Percentiles rank a stretch among this genome's conserved stretches.
phyloP scores from a whole-genome alignment of 768 basidiomycete genomes.

The Serendipita vermifera region DNA sequence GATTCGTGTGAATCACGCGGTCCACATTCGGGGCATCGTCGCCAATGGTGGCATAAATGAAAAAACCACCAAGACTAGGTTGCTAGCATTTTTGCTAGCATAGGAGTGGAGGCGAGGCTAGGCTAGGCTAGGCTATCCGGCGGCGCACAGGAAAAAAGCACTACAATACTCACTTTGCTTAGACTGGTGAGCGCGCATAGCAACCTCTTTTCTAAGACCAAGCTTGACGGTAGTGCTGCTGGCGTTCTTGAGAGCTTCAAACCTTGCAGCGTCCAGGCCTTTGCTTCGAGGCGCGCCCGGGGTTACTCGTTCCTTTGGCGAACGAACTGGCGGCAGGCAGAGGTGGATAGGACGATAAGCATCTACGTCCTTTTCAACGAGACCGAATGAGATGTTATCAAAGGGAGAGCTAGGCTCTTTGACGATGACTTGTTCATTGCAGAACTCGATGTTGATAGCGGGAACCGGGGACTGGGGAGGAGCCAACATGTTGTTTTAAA shows the following conservation, averaged over 20 bases:
- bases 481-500: neutral
- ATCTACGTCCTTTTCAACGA: constrained; percentile 38
- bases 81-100: no score
- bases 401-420: constrained; percentile 1
- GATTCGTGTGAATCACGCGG: neutral
- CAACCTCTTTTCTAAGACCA: constrained; percentile 63
- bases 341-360: constrained; percentile 30
- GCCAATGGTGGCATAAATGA: no score
- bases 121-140: no score
- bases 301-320: constrained; percentile 25
- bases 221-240: constrained; percentile 15
- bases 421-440: neutral
- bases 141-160: neutral
- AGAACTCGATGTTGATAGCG: constrained; percentile 4
- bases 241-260: constrained; percentile 32
- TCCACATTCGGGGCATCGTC: neutral
- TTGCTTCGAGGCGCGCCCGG: constrained; percentile 27
- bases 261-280: constrained; percentile 50
- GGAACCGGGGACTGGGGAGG: neutral
- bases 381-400: neutral
- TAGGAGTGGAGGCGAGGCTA: no score
- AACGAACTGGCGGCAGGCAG: constrained; percentile 30
- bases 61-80: no score
- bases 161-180: constrained; percentile 48
- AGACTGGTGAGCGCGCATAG: constrained; percentile 54